Conservation (phyloP, 202 grass and related monocot species). For the Cymbopogon flexuosus region DNA sequence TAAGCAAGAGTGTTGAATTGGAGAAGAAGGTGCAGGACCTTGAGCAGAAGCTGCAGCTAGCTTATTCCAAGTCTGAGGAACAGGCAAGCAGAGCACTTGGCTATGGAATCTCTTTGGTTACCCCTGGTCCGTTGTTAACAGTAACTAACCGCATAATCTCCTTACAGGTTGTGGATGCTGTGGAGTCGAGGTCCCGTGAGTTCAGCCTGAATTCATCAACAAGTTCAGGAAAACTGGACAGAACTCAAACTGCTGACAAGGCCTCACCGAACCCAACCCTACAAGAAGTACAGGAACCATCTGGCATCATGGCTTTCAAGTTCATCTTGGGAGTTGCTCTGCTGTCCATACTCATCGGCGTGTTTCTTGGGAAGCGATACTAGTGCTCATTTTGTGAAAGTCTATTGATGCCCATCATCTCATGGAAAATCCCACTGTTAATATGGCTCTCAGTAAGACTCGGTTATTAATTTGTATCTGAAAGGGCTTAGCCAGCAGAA, state of each 20-base stretch:
- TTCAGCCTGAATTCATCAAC: conserved; percentile 38
- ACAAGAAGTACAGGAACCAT: conserved; percentile 50
- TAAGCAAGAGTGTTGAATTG: conserved; percentile 53
- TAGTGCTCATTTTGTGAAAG: conserved; percentile 38
- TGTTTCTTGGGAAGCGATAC: conserved; percentile 89
- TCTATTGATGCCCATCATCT: neutral
- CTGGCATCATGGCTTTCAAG: conserved; percentile 89
- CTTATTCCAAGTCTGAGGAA: conserved; percentile 35
- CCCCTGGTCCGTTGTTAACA: conserved; percentile 1
- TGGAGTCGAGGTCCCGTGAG: conserved; percentile 51
- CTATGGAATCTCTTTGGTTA: neutral
- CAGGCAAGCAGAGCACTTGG: conserved; percentile 25
- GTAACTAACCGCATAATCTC: conserved; percentile 14
- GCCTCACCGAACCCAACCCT: conserved; percentile 17
- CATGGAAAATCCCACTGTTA: conserved; percentile 24
- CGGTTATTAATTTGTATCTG: neutral
- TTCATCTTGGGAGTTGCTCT: conserved; percentile 82
- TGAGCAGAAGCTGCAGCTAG: conserved; percentile 57
- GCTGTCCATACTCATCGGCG: conserved; percentile 64
- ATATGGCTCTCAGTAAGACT: conserved; percentile 24
- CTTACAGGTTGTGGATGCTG: conserved; percentile 51
- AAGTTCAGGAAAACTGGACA: conserved; percentile 31
- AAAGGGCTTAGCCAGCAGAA: neutral
- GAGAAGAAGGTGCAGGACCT: conserved; percentile 79
- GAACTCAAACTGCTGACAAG: conserved; percentile 2